These are phyloP conservation scores for Phytophthora niederhauseri DNA, from an alignment of 352 stramenopile species.

Conservation along the genomic window DNA sequence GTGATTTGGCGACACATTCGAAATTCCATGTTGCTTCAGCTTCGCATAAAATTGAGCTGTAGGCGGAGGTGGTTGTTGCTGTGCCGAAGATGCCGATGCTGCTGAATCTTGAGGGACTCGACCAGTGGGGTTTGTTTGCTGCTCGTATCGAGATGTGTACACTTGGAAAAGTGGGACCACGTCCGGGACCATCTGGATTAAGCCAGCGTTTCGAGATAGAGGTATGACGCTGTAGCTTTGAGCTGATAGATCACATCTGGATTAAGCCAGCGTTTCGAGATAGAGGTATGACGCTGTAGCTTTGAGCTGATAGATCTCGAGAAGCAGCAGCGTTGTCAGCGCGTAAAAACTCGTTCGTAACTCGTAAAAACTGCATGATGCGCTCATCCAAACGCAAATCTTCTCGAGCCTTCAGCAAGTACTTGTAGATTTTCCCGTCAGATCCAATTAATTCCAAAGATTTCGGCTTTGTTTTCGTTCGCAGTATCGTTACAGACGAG, in stretches of 20 bases:
- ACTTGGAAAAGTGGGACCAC: constrained; percentile 86
- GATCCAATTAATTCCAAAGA: constrained; percentile 79
- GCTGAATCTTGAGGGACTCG: constrained; percentile 28
- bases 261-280: constrained; percentile 85
- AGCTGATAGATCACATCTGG: constrained; percentile 73
- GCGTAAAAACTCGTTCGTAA: constrained; percentile 75
- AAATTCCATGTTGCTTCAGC: constrained; percentile 78
- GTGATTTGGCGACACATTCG: constrained; percentile 71
- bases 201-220: constrained; percentile 73
- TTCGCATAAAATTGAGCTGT: constrained; percentile 87
- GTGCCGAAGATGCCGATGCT: constrained; percentile 12
- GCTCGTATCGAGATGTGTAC: constrained; percentile 59
- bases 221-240: constrained; percentile 84
- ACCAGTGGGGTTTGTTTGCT: constrained; percentile 10
- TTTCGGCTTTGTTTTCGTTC: constrained; percentile 90
- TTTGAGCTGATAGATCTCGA: constrained; percentile 56
- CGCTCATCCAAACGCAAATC: constrained; percentile 90
- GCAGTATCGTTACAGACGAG: constrained; percentile 56
- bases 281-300: constrained; percentile 84
- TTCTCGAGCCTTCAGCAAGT: constrained; percentile 88
- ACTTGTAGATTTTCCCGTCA: constrained; percentile 74
- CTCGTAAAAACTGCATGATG: constrained; percentile 90
- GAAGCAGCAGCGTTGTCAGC: constrained; percentile 46
- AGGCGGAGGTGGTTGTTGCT: constrained; percentile 36
- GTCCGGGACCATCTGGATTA: constrained; percentile 90